Evolutionary conservation across 2,329 filamentous ascomycete genomes (phyloP), one percentile per base, ranked within the genome.

Genomic region (Thermoascus crustaceus): DNA sequence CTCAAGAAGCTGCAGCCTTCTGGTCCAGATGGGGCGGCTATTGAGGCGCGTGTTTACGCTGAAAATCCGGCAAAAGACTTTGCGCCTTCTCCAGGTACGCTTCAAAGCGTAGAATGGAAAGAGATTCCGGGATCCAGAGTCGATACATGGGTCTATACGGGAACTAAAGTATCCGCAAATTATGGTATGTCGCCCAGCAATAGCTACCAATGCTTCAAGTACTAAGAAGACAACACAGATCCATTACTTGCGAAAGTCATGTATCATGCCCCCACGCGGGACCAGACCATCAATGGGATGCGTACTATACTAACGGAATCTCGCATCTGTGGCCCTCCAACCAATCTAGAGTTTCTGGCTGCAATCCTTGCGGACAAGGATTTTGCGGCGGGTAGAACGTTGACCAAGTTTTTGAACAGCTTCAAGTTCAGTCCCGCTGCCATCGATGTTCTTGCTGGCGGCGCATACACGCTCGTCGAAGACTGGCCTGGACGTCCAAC

Each of bases 101-200:
- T 82, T 2, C 75, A 77, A 26, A 60, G 70, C 14, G 71, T 82
- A 0, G 46, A 65, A 10, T 80, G 75, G 67, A 66, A 71, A n/a
- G 47, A 66, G 8, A 50, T 65, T 0, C 44, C 63, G 0, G 64
- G 64, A 4, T 61, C 69, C 16, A 67, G 78, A 4, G 67, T 82
- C 17, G 78, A 82, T 44, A 80, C 76, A 0, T 82, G 77, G 76
- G 65, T 80, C 1, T 66, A 70, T 35, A 69, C 68, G 1, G 77
- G 77, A 4, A 68, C 70, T 2, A 68, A 63, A 3, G 64, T 81
- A 24, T 72, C 72, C 4, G 67, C 75, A 2, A 65, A 73, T 39
- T 80, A 78, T 35, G 73, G 73, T 60, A 52, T 40, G 45, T 42
- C 43, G 2, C 43, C 49, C 25, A 45, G 45, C 8, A 18, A 24